Percentiles rank a stretch among this genome's conserved stretches.
Conservation (phyloP, 495 filamentous ascomycete species). For the Terfezia claveryi region DNA sequence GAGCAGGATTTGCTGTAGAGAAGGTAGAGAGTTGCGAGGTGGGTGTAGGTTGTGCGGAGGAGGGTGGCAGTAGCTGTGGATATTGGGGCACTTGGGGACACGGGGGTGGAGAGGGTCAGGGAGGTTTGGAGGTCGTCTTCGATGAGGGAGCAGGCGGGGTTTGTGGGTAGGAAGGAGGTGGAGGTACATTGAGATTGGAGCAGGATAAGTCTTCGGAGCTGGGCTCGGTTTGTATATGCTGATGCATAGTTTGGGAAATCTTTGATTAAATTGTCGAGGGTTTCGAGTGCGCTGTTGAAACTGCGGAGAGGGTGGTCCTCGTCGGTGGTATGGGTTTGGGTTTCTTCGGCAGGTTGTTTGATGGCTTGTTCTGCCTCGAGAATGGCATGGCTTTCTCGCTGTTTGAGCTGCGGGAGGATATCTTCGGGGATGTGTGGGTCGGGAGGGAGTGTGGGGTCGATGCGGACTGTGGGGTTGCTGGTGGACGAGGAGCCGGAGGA, state of each 20-base stretch:
- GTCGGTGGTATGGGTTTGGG: neutral
- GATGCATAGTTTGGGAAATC: constrained; percentile 47
- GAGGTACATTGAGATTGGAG: constrained; percentile 3
- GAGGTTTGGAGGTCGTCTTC: constrained; percentile 36
- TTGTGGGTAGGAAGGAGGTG: constrained; percentile 1
- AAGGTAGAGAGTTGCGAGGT: constrained; percentile 36
- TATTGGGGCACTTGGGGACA: constrained; percentile 27
- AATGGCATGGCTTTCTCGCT: constrained; percentile 28
- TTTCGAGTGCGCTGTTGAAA: constrained; percentile 1
- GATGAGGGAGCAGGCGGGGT: neutral
- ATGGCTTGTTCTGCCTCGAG: constrained; percentile 11
- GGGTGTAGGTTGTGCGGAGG: constrained; percentile 50
- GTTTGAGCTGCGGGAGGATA: constrained; percentile 29
- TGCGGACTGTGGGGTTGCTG: constrained; percentile 23
- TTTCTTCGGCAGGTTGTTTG: neutral
- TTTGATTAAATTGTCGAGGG: constrained; percentile 32
- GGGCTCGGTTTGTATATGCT: constrained; percentile 56
- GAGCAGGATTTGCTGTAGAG: neutral
- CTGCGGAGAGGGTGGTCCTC: neutral
- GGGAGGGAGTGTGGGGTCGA: constrained; percentile 31
- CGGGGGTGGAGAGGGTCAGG: constrained; percentile 42
- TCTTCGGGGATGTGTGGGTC: constrained; percentile 29
- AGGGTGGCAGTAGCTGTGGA: constrained; percentile 31
- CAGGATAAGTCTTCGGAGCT: constrained; percentile 37
- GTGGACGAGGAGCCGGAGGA: constrained; percentile 13